phyloP scores from a whole-genome alignment of 768 basidiomycete species.

The Strobilomyces confusus region DNA sequence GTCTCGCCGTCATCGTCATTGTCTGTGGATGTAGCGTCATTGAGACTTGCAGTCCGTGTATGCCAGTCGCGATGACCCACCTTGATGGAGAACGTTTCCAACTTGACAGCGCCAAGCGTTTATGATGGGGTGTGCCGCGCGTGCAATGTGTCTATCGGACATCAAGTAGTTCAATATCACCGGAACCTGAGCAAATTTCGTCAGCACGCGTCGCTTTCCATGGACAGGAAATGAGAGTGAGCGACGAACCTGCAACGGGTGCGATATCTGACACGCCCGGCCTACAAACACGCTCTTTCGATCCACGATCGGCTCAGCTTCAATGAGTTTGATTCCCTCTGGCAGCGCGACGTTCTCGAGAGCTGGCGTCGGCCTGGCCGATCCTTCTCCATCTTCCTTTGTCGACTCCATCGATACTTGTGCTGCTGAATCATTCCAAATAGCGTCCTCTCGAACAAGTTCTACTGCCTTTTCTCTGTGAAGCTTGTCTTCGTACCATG shows the following conservation, averaged over 20 bases:
- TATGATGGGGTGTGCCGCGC: constrained; percentile 76
- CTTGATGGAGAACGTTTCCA: constrained; percentile 68
- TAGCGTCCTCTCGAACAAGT: constrained; percentile 51
- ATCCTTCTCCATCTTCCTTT: constrained; percentile 6
- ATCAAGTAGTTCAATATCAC: constrained; percentile 61
- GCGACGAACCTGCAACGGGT: constrained; percentile 63
- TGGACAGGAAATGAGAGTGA: neutral
- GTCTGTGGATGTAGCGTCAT: constrained; percentile 42
- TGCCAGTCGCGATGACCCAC: constrained; percentile 33
- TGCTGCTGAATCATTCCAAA: constrained; percentile 19
- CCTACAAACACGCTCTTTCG: constrained; percentile 85
- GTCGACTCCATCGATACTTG: constrained; percentile 7
- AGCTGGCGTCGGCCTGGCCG: neutral
- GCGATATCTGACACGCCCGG: constrained; percentile 73
- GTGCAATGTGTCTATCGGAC: constrained; percentile 67
- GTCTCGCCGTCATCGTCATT: constrained; percentile 96
- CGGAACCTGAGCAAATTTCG: constrained; percentile 49
- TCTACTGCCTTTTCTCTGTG: constrained; percentile 52
- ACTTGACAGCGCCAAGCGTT: constrained; percentile 80
- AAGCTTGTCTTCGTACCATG: constrained; percentile 71
- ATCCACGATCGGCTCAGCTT: constrained; percentile 79
- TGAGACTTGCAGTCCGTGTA: neutral
- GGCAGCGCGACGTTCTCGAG: constrained; percentile 37
- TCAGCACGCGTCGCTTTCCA: neutral
- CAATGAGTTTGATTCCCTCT: constrained; percentile 59